These are phyloP conservation scores for Epichloe bromicola DNA, from an alignment of 2,329 filamentous ascomycete genomes.

Conservation along the genomic window DNA sequence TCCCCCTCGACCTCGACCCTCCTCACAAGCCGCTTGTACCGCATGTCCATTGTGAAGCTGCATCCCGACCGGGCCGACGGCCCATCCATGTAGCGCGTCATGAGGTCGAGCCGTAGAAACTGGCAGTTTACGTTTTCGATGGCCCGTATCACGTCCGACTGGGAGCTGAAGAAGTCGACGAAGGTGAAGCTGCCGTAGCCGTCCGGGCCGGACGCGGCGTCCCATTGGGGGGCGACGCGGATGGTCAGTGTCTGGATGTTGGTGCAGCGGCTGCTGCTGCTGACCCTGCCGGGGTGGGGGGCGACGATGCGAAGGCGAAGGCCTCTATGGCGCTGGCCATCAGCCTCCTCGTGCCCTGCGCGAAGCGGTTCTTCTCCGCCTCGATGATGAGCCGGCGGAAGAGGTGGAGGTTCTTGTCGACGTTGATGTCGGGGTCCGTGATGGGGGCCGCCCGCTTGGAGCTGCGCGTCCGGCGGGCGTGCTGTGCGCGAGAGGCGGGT, in stretches of 20 bases:
- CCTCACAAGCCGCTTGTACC: neutral
- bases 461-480: neutral
- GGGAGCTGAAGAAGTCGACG: constrained; percentile 21
- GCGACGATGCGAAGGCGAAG: constrained; percentile 15
- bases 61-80: neutral
- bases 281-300: constrained; percentile 1
- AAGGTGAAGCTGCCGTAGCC: constrained; percentile 18
- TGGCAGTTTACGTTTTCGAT: constrained; percentile 22
- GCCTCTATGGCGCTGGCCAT: constrained; percentile 25
- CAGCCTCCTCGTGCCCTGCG: constrained; percentile 11
- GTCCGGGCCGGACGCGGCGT: constrained; percentile 1
- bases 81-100: constrained; percentile 8
- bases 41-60: constrained; percentile 9
- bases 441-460: neutral
- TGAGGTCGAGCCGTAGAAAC: constrained; percentile 23
- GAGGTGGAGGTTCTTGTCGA: constrained; percentile 22
- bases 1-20: neutral
- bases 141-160: constrained; percentile 16
- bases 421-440: constrained; percentile 14
- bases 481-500: neutral
- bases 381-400: constrained; percentile 30
- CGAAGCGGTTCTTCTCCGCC: constrained; percentile 27
- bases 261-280: neutral
- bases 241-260: constrained; percentile 30
- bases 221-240: constrained; percentile 23